Base-by-base conservation (phyloP, 768 basidiomycete genomes). In the Termitomyces sp. region DNA sequence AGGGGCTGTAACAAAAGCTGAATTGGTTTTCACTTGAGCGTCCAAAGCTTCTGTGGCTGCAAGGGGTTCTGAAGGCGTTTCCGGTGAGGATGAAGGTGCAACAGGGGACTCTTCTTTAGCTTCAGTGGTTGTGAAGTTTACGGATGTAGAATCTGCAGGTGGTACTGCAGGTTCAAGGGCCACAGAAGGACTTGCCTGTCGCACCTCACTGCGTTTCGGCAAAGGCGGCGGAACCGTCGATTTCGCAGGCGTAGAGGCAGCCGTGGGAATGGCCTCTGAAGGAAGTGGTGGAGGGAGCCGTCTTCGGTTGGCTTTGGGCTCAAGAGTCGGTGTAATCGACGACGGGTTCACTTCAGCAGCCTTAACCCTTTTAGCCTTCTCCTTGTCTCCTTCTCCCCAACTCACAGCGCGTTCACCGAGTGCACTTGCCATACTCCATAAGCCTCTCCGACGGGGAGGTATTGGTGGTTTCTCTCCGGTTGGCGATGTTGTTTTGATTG, bases 351-450 rank as follows among this genome's bases (percentile, higher is more conserved):
- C 14, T 17, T 30, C 46, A 12, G 58, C 55, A 45, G 53, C 35
- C 3, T 50, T 49, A 15, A 55, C 28, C 43, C 57, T 67, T 62
- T 66, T 71, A 47, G 62, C 62, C 54, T 72, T 76, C 30, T 66
- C 67, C 54, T 72, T 75, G 8, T 78, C 79, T 21, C 70, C 66
- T 21, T 70, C 69, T 48, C 76, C 70, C 85, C 83, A 86, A 61
- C 77, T 81, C 1, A 71, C 77, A 38, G 83, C 84, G 38, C 74
- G 72, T 64, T 84, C 83, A 3, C 81, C 75, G 6, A 88, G 65
- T 5, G 81, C 82, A 54, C 81, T 82, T 0, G 84, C 82, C 72
- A 85, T 82, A 11, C 85, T 82, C 84, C 87, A 88, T 21, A 88
- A 62, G 1, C 83, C 81, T 51, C 80, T 72, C 53, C 81, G 75